These are phyloP conservation scores for Gryganskiella cystojenkinii DNA, from an alignment of 192 early-diverging fungal genomes.

Conservation along the genomic window DNA sequence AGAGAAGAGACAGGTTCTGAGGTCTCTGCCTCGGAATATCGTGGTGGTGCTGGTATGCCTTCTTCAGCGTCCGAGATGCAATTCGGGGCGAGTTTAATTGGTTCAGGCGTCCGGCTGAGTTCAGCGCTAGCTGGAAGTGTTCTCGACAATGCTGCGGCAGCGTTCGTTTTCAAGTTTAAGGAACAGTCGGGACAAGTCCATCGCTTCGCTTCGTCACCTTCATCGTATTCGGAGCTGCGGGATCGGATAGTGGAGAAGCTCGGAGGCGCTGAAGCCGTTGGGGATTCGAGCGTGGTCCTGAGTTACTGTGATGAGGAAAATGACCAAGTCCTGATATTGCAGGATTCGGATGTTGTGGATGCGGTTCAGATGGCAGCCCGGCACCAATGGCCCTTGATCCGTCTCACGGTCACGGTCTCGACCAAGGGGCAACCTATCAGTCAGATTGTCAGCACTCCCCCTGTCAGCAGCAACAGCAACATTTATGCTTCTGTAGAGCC, in stretches of 20 bases:
- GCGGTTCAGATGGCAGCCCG: constrained; percentile 79
- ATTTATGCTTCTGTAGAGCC: neutral
- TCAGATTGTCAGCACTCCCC: neutral
- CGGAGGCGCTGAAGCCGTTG: neutral
- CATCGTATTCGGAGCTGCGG: constrained; percentile 56
- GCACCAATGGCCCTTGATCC: constrained; percentile 40
- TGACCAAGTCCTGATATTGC: constrained; percentile 79
- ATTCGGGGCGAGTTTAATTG: constrained; percentile 27
- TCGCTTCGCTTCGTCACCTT: constrained; percentile 59
- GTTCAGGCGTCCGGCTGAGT: constrained; percentile 17
- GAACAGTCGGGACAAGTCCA: constrained; percentile 69
- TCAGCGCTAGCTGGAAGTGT: neutral
- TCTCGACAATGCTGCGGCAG: constrained; percentile 6
- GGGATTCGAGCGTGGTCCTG: no score
- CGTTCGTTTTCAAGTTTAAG: constrained; percentile 65
- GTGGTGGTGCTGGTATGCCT: constrained; percentile 13
- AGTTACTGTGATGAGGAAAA: constrained; percentile 84
- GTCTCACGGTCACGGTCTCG: constrained; percentile 37
- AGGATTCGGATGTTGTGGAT: constrained; percentile 81
- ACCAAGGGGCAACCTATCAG: constrained; percentile 8
- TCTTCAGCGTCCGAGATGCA: constrained; percentile 16
- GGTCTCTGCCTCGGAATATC: constrained; percentile 44
- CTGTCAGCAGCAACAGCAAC: neutral
- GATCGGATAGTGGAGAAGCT: constrained; percentile 62
- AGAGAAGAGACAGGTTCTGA: constrained; percentile 53